Evolutionary conservation across 176 grass and related monocot genomes (phyloP).

Genomic region (Oryza officinalis): DNA sequence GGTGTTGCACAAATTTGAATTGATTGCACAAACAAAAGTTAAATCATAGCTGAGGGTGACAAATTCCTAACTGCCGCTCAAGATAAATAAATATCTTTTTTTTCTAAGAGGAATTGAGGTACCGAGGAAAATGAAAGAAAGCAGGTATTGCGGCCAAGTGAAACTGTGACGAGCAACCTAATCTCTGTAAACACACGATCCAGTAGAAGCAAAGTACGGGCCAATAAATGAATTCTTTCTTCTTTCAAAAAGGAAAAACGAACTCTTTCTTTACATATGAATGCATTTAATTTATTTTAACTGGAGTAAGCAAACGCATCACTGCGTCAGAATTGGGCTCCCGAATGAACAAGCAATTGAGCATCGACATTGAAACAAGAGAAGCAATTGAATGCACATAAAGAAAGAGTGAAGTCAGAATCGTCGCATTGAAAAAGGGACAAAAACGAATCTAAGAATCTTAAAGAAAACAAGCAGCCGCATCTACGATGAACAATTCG

Average conservation of each 20-base stretch:
- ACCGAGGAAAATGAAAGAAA: slow-evolving; percentile 26
- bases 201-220: slow-evolving; percentile 23
- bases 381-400: background rate
- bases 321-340: background rate
- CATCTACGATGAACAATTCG: background rate
- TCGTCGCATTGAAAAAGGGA: background rate
- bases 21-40: background rate
- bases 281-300: background rate
- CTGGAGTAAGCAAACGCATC: background rate
- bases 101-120: slow-evolving; percentile 15
- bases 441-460: background rate
- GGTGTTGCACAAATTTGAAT: slow-evolving; percentile 25
- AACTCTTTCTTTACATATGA: background rate
- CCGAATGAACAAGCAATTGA: background rate
- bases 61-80: background rate
- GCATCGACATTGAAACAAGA: background rate
- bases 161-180: slow-evolving; percentile 4
- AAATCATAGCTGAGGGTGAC: background rate
- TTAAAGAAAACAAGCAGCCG: background rate
- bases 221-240: background rate
- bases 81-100: background rate
- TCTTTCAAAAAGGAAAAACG: background rate
- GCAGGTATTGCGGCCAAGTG: background rate
- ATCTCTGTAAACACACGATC: slow-evolving; percentile 13
- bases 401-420: background rate